Evolutionary conservation across 2,329 filamentous ascomycete genomes (phyloP), one percentile per base, ranked within the genome.

Genomic region (Cytospora leucostoma): DNA sequence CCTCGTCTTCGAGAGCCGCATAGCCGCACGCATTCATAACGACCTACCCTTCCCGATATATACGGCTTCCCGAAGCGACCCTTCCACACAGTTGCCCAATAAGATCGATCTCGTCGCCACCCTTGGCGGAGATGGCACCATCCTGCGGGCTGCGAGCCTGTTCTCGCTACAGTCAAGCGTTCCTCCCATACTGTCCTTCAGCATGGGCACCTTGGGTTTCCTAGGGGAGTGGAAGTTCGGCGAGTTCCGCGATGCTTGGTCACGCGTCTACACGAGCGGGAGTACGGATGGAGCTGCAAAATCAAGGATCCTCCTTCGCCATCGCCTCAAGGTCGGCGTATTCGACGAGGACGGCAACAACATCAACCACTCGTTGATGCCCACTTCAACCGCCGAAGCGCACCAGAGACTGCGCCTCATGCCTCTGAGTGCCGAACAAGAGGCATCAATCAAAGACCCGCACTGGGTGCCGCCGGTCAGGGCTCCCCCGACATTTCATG

Each of bases 171-270:
- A 91, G 52, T 82, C 84, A 2, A 87, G 87, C 51, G 94, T 99
- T 0, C 95, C 95, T 0, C 95, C 95, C 0, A 90, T 99, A 38
- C 80, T 99, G 8, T 93, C 92, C 1, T 99, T 99, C 73, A 96
- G 93, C 73, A 97, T 99, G 92, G 95, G 95, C 7, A 96, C 94
- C 0, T 80, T 99, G 0, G 95, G 95, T 0, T 99, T 99, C 69
- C 79, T 99, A 8, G 93, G 94, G 17, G 94, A 98, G 76, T 99
- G 94, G 93, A 96, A 95, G 71, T 98, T 98, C 73, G 82, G 83
- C 7, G 93, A 98, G 71, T 92, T 96, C 78, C 97, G 97, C 77
- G 85, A 91, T 56, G 95, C 95, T 0, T 97, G 96, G 79, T 82
- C 92, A 56, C 92, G 97, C 73, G 92, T 95, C 59, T 97, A 96